These are phyloP conservation scores for Ophiostoma pallidulum DNA, from an alignment of 2,329 filamentous ascomycete species.

Conservation along the genomic window DNA sequence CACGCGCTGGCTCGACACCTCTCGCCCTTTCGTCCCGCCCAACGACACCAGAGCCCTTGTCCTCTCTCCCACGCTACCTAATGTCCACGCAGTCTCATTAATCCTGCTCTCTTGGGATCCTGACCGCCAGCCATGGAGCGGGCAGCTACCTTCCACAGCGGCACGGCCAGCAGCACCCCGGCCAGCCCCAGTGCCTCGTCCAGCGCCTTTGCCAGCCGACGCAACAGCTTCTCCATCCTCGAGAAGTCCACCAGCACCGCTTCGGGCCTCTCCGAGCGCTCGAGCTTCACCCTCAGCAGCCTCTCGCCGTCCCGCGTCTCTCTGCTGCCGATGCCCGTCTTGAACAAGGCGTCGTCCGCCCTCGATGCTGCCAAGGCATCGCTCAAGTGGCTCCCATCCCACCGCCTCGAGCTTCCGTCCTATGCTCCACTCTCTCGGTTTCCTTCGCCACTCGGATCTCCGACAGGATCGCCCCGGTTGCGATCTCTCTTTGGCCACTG, in stretches of 20 bases:
- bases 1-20: neutral
- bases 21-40: neutral
- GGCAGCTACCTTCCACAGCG: conserved; percentile 7
- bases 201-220: conserved; percentile 11
- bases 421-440: conserved; percentile 9
- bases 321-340: conserved; percentile 15
- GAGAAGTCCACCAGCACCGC: conserved; percentile 11
- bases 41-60: neutral
- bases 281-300: conserved; percentile 10
- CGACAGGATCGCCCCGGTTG: conserved; percentile 6
- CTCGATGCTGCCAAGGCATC: conserved; percentile 14
- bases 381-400: conserved; percentile 11
- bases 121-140: conserved; percentile 9
- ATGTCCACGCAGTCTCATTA: conserved; percentile 5
- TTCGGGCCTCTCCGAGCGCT: conserved; percentile 9
- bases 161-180: conserved; percentile 12
- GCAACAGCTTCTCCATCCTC: conserved; percentile 16
- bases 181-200: conserved; percentile 9
- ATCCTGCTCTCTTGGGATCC: neutral
- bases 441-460: neutral
- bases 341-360: conserved; percentile 14
- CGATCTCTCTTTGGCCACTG: conserved; percentile 38
- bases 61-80: neutral
- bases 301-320: conserved; percentile 10
- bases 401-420: conserved; percentile 10